Conservation (phyloP, 345 rosid genomes). For the Rhizophora mangle region DNA sequence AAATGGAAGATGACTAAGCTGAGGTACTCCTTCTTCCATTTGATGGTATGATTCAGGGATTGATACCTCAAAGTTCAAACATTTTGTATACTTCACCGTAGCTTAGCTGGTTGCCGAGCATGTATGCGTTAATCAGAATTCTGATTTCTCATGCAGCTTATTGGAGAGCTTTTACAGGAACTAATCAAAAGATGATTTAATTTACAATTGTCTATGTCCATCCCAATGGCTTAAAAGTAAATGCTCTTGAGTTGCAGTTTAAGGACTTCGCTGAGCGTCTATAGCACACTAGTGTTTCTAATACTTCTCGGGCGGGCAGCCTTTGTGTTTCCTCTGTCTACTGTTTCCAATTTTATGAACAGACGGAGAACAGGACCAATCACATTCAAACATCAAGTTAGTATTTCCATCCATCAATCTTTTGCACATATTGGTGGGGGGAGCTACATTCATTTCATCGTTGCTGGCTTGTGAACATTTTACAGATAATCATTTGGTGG, state of each 20-base stretch:
- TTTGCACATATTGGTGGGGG: neutral
- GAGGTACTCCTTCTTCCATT: conserved; percentile 38
- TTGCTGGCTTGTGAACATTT: conserved; percentile 3
- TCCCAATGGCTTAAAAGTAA: neutral
- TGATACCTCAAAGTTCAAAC: neutral
- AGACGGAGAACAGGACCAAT: conserved; percentile 42
- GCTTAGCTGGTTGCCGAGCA: neutral
- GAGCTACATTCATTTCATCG: neutral
- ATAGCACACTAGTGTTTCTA: conserved; percentile 46
- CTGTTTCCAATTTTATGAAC: conserved; percentile 59
- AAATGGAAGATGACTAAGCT: conserved; percentile 74
- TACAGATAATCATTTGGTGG: conserved; percentile 88
- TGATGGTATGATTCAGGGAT: neutral
- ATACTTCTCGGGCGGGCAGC: conserved; percentile 74
- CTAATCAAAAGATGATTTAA: neutral
- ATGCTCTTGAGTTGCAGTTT: conserved; percentile 37
- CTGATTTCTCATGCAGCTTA: neutral
- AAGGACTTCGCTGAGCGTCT: conserved; percentile 47
- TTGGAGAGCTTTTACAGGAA: neutral
- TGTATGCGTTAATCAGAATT: no score
- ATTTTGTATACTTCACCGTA: neutral
- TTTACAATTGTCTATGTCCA: no score
- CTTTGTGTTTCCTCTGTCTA: conserved; percentile 78
- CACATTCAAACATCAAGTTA: conserved; percentile 69
- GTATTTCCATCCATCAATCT: neutral